A percentile compares a stretch with the other conserved stretches of the same genome.
phyloP scores from a whole-genome alignment of 306 rosid genomes.

The Ceratonia siliqua region DNA sequence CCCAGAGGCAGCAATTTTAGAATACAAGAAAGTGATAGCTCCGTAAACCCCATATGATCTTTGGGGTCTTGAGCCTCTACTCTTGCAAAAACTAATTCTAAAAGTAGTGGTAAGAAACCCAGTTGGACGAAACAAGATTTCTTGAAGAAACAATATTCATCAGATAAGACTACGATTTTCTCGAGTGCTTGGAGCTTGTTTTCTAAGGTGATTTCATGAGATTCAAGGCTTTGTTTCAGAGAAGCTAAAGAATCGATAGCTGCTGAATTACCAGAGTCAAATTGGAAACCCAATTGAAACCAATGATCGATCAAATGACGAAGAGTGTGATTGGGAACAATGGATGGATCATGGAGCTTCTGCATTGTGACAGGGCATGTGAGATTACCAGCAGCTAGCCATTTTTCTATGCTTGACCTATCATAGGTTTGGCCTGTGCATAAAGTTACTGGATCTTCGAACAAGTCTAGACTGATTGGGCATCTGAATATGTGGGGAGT shows the following conservation, averaged over 20 bases:
- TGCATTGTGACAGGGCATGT: slow-evolving; percentile 98
- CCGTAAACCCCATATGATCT: slow-evolving; percentile 42
- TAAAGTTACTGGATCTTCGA: slow-evolving; percentile 86
- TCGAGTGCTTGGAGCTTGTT: slow-evolving; percentile 65
- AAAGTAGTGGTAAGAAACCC: slow-evolving; percentile 67
- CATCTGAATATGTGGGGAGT: slow-evolving; percentile 81
- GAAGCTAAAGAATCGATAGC: slow-evolving; percentile 52
- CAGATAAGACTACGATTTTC: slow-evolving; percentile 46
- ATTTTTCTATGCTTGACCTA: slow-evolving; percentile 79
- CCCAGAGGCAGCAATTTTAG: slow-evolving; percentile 52
- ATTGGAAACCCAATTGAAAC: slow-evolving; percentile 58
- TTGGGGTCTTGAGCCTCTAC: slow-evolving; percentile 31
- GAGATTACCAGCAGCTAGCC: slow-evolving; percentile 83
- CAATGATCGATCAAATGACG: slow-evolving; percentile 75
- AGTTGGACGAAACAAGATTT: slow-evolving; percentile 59
- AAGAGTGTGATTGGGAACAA: slow-evolving; percentile 88
- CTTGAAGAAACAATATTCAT: slow-evolving; percentile 49
- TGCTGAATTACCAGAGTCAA: slow-evolving; percentile 41
- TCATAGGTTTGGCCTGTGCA: slow-evolving; percentile 94
- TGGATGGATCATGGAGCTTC: slow-evolving; percentile 76
- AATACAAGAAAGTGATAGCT: slow-evolving; percentile 59
- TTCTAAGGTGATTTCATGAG: slow-evolving; percentile 36
- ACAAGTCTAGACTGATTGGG: slow-evolving; percentile 88
- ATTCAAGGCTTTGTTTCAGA: slow-evolving; percentile 54
- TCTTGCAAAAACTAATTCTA: slow-evolving; percentile 59